Conservation (phyloP, 257 asterid genomes). For the Plantago elongata region DNA sequence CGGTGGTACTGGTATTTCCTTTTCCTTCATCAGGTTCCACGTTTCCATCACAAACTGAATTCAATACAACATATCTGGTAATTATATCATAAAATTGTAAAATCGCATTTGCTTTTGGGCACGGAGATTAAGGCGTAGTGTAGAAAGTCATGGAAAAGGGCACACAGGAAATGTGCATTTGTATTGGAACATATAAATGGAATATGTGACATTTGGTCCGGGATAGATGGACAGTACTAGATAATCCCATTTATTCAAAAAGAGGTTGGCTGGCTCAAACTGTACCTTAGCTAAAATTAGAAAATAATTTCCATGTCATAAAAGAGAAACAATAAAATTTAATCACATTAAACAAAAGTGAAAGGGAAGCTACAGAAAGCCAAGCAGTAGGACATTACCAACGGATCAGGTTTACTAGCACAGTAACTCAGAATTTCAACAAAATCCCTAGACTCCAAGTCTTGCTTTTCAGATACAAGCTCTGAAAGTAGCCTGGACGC, state of each 20-base stretch:
- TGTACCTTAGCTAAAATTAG: conserved; percentile 10
- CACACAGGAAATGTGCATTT: no score
- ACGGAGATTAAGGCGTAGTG: no score
- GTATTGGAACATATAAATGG: no score
- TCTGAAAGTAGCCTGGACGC: conserved; percentile 63
- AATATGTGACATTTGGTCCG: no score
- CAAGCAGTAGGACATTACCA: conserved; percentile 42
- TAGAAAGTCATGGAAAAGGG: no score
- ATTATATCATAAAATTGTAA: conserved; percentile 8
- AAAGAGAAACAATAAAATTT: conserved; percentile 1
- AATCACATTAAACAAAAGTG: conserved; percentile 2
- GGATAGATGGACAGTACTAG: not conserved
- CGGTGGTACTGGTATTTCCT: conserved; percentile 43
- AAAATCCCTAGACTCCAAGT: conserved; percentile 47
- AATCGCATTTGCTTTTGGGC: not conserved
- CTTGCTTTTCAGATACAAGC: conserved; percentile 32
- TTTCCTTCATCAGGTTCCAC: conserved; percentile 66
- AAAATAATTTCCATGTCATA: not conserved
- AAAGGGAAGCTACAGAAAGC: conserved; percentile 5
- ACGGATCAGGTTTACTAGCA: conserved; percentile 70
- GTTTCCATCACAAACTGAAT: conserved; percentile 81
- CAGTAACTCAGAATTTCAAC: conserved; percentile 55
- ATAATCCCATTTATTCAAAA: not conserved
- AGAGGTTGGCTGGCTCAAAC: not conserved
- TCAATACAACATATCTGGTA: conserved; percentile 7